Evolutionary conservation across 164 flowering plant genomes (phyloP).

Genomic region (Annona squamosa): DNA sequence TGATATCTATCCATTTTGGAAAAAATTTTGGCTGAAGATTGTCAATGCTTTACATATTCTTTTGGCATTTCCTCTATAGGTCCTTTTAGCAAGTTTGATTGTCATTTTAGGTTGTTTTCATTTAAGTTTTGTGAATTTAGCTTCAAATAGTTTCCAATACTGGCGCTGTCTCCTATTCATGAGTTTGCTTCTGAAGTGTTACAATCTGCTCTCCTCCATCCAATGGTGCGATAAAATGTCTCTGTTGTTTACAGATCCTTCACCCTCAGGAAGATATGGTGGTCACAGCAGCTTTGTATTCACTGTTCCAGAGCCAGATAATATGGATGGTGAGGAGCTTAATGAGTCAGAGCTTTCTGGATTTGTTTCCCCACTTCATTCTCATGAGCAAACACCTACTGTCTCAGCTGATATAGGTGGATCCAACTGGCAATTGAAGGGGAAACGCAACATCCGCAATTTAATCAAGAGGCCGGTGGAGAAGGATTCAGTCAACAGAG

Average conservation of each 20-base stretch:
- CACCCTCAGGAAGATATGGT: background rate
- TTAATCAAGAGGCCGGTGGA: constrained; percentile 38
- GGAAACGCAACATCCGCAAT: constrained; percentile 76
- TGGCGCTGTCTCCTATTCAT: background rate
- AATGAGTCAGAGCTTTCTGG: constrained; percentile 38
- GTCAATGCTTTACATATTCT: background rate
- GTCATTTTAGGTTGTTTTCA: background rate
- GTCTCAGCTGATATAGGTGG: constrained; percentile 38
- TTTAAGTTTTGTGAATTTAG: background rate
- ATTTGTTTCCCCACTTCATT: constrained; percentile 35
- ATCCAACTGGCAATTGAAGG: constrained; percentile 85
- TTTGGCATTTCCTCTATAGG: background rate
- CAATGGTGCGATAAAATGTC: background rate
- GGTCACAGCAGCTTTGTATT: background rate
- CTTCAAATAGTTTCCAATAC: background rate
- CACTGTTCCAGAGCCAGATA: constrained; percentile 19
- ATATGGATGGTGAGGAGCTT: constrained; percentile 47
- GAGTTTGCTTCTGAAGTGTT: background rate
- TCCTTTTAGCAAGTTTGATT: background rate
- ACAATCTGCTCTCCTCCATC: background rate
- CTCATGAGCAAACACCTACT: constrained; percentile 26
- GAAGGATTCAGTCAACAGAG: constrained; percentile 2
- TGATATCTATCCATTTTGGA: no score
- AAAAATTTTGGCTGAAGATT: background rate
- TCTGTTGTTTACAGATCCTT: constrained; percentile 12